Conservation (phyloP, 192 early-diverging fungal genomes). For the Backusella luteola region DNA sequence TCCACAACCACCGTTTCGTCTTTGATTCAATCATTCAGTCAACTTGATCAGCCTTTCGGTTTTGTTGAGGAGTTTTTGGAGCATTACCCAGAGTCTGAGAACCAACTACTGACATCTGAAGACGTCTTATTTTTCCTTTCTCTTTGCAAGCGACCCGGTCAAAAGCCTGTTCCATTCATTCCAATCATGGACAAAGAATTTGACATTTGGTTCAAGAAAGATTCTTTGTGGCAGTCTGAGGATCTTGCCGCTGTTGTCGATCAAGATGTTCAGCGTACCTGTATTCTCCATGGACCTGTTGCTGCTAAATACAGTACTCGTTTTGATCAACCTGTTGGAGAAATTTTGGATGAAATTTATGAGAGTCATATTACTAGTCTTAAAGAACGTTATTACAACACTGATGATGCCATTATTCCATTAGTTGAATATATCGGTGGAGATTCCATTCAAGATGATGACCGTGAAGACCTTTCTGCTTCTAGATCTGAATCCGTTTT, state of each 20-base stretch:
- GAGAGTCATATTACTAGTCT: constrained; percentile 74
- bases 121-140: constrained; percentile 84
- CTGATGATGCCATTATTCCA: constrained; percentile 62
- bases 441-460: constrained; percentile 28
- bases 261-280: constrained; percentile 79
- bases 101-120: constrained; percentile 78
- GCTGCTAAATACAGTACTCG: constrained; percentile 70
- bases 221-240: constrained; percentile 88
- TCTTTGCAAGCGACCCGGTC: constrained; percentile 68
- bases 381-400: constrained; percentile 68
- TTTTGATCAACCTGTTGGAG: constrained; percentile 84
- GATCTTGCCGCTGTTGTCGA: constrained; percentile 82
- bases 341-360: constrained; percentile 85
- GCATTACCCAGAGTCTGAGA: constrained; percentile 62
- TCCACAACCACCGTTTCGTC: constrained; percentile 52
- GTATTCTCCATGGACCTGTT: constrained; percentile 88
- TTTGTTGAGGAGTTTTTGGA: constrained; percentile 68
- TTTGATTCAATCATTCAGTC: constrained; percentile 59
- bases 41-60: constrained; percentile 61
- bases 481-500: constrained; percentile 50
- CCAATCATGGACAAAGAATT: constrained; percentile 85
- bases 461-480: constrained; percentile 41
- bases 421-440: constrained; percentile 77
- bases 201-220: constrained; percentile 88
- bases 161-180: constrained; percentile 90